A percentile compares a stretch with the other conserved stretches of the same genome.
These are phyloP conservation scores for Hanseniaspora sp. DNA, from an alignment of 1,139 yeast genomes.

Conservation along the genomic window DNA sequence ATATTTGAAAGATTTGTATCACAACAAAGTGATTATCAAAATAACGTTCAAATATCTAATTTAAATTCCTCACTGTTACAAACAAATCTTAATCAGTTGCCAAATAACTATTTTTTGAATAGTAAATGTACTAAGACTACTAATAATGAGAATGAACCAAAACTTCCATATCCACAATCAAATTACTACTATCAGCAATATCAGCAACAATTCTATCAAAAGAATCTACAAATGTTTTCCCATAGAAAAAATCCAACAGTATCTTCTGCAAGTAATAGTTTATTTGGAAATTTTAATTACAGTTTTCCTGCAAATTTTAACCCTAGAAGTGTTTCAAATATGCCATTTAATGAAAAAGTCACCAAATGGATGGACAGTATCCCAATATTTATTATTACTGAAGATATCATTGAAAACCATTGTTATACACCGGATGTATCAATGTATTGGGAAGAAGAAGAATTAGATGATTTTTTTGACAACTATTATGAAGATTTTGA, in stretches of 20 bases:
- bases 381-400: constrained; percentile 33
- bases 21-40: background rate
- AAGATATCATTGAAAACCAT: constrained; percentile 19
- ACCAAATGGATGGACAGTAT: constrained; percentile 47
- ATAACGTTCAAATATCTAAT: background rate
- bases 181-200: constrained; percentile 8
- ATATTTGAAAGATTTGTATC: background rate
- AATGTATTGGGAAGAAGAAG: constrained; percentile 28
- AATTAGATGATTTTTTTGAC: constrained; percentile 21
- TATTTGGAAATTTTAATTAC: background rate
- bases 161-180: background rate
- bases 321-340: constrained; percentile 48
- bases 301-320: constrained; percentile 38
- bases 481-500: constrained; percentile 5
- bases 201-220: background rate
- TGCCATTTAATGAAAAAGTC: constrained; percentile 55
- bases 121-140: background rate
- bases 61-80: background rate
- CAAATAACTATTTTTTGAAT: background rate
- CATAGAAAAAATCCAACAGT: background rate
- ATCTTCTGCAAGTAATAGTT: background rate
- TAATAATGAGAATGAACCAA: background rate
- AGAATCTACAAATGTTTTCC: background rate
- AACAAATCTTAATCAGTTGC: background rate
- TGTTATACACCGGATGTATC: constrained; percentile 23